A percentile compares a stretch with the other conserved stretches of the same genome.
phyloP scores from a whole-genome alignment of 257 asterid species.

The Marsdenia floribunda region DNA sequence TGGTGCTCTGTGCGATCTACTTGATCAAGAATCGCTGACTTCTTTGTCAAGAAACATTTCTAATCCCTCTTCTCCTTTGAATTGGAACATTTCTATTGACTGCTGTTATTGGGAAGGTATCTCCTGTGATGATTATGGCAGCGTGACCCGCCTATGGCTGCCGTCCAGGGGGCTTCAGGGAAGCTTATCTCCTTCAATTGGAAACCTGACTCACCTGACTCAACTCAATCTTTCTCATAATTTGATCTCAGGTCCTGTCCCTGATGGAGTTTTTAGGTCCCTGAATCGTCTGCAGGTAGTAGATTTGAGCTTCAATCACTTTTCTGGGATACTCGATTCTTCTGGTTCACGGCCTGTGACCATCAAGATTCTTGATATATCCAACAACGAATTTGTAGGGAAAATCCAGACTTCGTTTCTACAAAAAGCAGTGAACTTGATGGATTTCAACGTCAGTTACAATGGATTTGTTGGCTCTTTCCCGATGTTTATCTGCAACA shows the following conservation, averaged over 20 bases:
- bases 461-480: slow-evolving; percentile 68
- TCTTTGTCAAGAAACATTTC: slow-evolving; percentile 10
- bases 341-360: slow-evolving; percentile 33
- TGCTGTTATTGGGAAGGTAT: slow-evolving; percentile 32
- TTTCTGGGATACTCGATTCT: slow-evolving; percentile 34
- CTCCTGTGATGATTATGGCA: slow-evolving; percentile 11
- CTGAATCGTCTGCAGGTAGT: slow-evolving; percentile 12
- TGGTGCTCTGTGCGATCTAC: slow-evolving; percentile 10
- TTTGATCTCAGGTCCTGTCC: slow-evolving; percentile 48
- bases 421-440: slow-evolving; percentile 38
- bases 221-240: slow-evolving; percentile 27
- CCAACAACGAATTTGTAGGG: slow-evolving; percentile 65
- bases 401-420: slow-evolving; percentile 39
- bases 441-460: slow-evolving; percentile 54
- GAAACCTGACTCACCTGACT: slow-evolving; percentile 19
- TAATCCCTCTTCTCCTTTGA: slow-evolving; percentile 19
- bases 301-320: slow-evolving; percentile 36
- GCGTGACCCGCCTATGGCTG: slow-evolving; percentile 19
- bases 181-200: slow-evolving; percentile 17
- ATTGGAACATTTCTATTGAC: slow-evolving; percentile 26
- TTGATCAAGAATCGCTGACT: slow-evolving; percentile 18
- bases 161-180: slow-evolving; percentile 25
- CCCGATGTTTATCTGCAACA: slow-evolving; percentile 48
- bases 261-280: slow-evolving; percentile 42
- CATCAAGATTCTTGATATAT: slow-evolving; percentile 42